Base-by-base conservation (phyloP, 2,329 filamentous ascomycete genomes). In the Cercospora sp. region DNA sequence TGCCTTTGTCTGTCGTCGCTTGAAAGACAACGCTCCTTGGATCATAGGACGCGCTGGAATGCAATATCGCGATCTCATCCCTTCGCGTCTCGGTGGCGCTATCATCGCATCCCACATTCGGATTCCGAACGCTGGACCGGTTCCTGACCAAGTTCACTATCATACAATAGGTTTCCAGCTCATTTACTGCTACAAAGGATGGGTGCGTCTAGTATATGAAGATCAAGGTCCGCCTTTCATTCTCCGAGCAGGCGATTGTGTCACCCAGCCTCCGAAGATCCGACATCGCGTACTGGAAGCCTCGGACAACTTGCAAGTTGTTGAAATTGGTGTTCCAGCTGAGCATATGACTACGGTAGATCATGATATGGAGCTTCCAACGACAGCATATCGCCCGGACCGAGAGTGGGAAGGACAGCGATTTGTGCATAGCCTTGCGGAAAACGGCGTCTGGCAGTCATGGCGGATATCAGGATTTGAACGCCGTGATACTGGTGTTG, bases 81-180 rank as follows among this genome's bases (percentile, higher is more conserved):
- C 68, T 4, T 63, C 65, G 7, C 65, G 68, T 23, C 65, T 69
- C 8, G 68, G 68, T 3, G 68, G 68, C n/a, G 65, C 68, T 2
- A 69, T 69, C 58, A 69, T 69, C 28, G 68, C 68, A 31, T 69
- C 68, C 16, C 68, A 69, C 12, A 69, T 69, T 16, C 65, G 68
- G 0, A 69, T 69, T 5, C 68, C 68, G 23, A 28, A 67, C 16
- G 68, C 68, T 5, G 68, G 68, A 1, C 68, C 68, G 2, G 68
- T 69, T 8, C 65, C 65, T 3, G 68, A 69, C 16, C 61, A 66
- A 3, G 68, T 69, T 2, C 68, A 69, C 33, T 69, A 67, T 59
- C 68, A 69, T 20, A 62, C 61, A 3, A 59, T 69, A 10, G 65
- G 68, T 1, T 67, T 69, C 16, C 68, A 69, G 53, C 65, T 69